Evolutionary conservation across 106 monocot species (phyloP), one percentile per base, ranked within the genome.

Genomic region (Dioscorea zingiberensis): DNA sequence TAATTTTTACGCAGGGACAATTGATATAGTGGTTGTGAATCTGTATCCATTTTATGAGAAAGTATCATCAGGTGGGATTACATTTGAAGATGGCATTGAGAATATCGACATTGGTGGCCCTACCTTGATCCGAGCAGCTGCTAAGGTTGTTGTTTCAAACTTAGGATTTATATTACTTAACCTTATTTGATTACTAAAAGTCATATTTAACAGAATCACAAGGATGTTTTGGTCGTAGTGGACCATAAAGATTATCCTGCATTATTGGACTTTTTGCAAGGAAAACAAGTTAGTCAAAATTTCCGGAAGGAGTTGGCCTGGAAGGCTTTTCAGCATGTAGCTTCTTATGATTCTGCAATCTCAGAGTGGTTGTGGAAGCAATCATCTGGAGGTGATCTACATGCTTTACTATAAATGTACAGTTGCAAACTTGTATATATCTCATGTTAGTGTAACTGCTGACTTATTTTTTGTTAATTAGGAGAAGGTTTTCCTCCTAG

Each of bases 341-440:
- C 91, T 53, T 88, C 92, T 23, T 97, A 92, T 79, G 91, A 97
- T 82, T 85, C 95, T 16, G 95, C 88, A 56, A 88, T 97, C 73
- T 88, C 95, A 28, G 95, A 97, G 72, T 97, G 95, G 95, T 64
- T 97, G 1, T 91, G 95, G 92, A 97, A 88, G 76, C 85, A 97
- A 69, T 79, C 85, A 8, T 14, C 30, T 6, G 74, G 68, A 70
- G 95, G 95, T 91, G 14, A 16, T 51, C 12, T 18, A 19, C 51
- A 51, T 51, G 18, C 14, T 51, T 51, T 18, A 51, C 15, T 7
- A 13, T 51, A 51, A 51, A 51, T 19, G 0, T 38, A 10, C 38
- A 38, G 38, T 13, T 51, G 51, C 51, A 51, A 51, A 54, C 6
- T 54, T 54, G 6, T 10, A 49, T 2, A 47, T 38, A 38, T 38